Evolutionary conservation across 2,329 filamentous ascomycete species (phyloP), one percentile per base, ranked within the genome.

Genomic region (Botryotinia calthae): DNA sequence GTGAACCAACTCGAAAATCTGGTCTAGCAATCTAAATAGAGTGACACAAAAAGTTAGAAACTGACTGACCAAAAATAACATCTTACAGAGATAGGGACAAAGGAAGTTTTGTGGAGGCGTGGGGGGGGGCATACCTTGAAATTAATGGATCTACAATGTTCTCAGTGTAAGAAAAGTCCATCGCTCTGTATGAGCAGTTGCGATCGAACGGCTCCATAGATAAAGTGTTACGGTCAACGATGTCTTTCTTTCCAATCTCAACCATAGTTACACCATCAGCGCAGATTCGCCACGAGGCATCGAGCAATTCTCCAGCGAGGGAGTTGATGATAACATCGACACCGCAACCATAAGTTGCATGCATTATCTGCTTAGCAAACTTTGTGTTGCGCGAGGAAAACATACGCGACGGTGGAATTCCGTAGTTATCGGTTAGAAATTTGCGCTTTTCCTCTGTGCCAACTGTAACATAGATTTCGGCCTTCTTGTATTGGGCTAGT

Each of bases 391-490:
- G 31, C 2, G 56, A 51, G 20, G 46, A 58, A 40, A 56, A 71
- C 0, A 71, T 71, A 18, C 31, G 59, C 18, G 51, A 31, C 4
- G 31, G n/a, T n/a, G 56, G 61, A 40, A 71, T 48, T n/a, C 61
- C 70, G n/a, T 56, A 40, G 9, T 37, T 58, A 2, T 54, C 16
- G 14, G 6, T 71, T 1, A 71, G 16, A 37, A 71, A 71, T 34
- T 34, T 22, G 14, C 48, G 34, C 61, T 71, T 71, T 42, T 65
- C 61, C 12, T 65, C 44, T 16, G n/a, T 71, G 4, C 42, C 59
- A n/a, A 65, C 59, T 31, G 61, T 71, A 2, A 81, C 81, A 73
- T 84, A 85, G 6, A 87, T 76, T 42, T 82, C 74, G 22, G 79
- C 80, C 0, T 78, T 78, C 12, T 79, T 64, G 65, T 76, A 75